A percentile compares a stretch with the other conserved stretches of the same genome.
phyloP scores from a whole-genome alignment of 1,139 yeast genomes.

The Entelexis sorbosivorans region DNA sequence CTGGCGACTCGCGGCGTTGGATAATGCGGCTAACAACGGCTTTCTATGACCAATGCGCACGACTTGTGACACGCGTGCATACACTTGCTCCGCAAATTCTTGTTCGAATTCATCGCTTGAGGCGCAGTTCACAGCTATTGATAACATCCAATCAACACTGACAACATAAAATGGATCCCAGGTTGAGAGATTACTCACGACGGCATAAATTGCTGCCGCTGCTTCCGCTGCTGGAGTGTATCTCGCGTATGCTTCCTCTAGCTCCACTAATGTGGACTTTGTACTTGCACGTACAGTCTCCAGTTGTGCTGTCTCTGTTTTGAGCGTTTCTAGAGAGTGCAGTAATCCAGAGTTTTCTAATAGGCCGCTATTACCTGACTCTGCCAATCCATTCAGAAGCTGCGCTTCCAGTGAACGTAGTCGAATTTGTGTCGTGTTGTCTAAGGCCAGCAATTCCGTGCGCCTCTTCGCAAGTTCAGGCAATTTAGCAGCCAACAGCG shows the following conservation, averaged over 20 bases:
- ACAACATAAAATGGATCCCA: constrained; percentile 14
- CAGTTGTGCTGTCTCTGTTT: constrained; percentile 45
- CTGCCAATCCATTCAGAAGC: constrained; percentile 48
- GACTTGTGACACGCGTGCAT: constrained; percentile 3
- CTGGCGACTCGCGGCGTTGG: neutral
- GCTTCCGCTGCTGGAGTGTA: constrained; percentile 2
- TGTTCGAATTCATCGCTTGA: neutral
- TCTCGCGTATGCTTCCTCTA: constrained; percentile 21
- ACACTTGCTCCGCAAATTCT: neutral
- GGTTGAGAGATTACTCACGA: neutral
- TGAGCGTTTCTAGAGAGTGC: constrained; percentile 51
- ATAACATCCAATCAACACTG: constrained; percentile 17
- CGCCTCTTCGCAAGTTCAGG: constrained; percentile 63
- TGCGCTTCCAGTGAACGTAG: constrained; percentile 51
- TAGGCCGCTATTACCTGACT: constrained; percentile 42
- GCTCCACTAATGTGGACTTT: constrained; percentile 43
- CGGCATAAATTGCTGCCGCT: constrained; percentile 13
- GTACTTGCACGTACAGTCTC: constrained; percentile 45
- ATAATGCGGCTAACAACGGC: neutral
- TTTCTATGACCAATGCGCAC: neutral
- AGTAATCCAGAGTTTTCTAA: constrained; percentile 57
- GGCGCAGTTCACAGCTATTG: constrained; percentile 7
- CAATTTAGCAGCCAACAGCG: constrained; percentile 43
- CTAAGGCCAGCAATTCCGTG: constrained; percentile 41
- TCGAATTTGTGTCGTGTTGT: constrained; percentile 48